phyloP scores from a whole-genome alignment of 2,329 filamentous ascomycete species.

The Exophiala phaeomuriformis region DNA sequence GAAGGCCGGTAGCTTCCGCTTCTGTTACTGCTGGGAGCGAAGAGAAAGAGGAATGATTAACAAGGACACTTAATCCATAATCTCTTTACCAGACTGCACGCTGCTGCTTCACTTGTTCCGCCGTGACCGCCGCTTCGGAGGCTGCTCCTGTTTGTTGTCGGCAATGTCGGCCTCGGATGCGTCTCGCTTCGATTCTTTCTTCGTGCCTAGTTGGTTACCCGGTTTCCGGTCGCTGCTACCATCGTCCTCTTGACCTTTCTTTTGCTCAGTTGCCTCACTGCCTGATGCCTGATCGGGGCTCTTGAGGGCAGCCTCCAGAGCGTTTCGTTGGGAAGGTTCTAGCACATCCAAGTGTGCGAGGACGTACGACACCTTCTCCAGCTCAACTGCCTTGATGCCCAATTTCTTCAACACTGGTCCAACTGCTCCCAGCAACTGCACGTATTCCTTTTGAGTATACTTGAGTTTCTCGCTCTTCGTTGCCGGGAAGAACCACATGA shows the following conservation, averaged over 20 bases:
- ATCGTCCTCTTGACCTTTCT: neutral
- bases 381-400: constrained; percentile 13
- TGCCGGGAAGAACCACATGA: constrained; percentile 34
- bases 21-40: neutral
- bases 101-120: constrained; percentile 3
- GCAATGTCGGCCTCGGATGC: neutral
- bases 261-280: too few relatives aligned
- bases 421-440: constrained; percentile 16
- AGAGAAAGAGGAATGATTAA: neutral
- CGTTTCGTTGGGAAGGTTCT: constrained; percentile 6
- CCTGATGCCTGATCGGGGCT: too few relatives aligned
- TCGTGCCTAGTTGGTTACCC: neutral
- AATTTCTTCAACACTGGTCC: constrained; percentile 12
- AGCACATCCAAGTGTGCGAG: constrained; percentile 21
- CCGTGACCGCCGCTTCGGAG: constrained; percentile 13
- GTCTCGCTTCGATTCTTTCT: constrained; percentile 4
- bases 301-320: constrained; percentile 9
- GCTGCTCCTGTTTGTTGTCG: neutral
- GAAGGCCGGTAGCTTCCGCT: neutral
- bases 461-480: constrained; percentile 34
- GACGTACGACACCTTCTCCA: constrained; percentile 26
- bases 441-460: constrained; percentile 37
- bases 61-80: neutral
- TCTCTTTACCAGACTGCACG: neutral
- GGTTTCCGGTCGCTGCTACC: neutral